Percentiles rank a stretch among this genome's conserved stretches.
Conservation (phyloP, 2,329 filamentous ascomycete species). For the Didymella keratinophila region DNA sequence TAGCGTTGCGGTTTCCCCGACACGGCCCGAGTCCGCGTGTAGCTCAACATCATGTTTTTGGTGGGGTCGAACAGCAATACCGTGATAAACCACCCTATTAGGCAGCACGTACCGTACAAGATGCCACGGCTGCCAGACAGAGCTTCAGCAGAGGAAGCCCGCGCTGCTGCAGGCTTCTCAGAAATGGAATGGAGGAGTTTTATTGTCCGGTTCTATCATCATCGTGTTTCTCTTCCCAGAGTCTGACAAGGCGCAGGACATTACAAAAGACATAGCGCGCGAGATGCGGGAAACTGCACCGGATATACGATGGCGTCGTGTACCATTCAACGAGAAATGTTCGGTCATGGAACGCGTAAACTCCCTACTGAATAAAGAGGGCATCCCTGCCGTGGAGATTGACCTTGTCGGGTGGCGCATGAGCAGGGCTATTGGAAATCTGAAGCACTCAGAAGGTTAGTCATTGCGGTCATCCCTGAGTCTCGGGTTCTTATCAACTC, state of each 20-base stretch:
- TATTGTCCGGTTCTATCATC: not conserved
- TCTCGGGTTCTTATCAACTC: not conserved
- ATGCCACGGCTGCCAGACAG: constrained; percentile 4
- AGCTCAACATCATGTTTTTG: not conserved
- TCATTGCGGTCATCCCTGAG: not conserved
- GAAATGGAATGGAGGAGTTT: constrained; percentile 1
- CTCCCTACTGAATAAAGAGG: not conserved
- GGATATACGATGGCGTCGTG: not conserved
- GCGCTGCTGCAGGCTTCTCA: not conserved
- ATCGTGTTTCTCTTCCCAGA: not conserved
- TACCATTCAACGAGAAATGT: constrained; percentile 1
- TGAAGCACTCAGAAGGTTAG: constrained; percentile 3
- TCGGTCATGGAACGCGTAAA: not conserved
- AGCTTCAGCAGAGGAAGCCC: constrained; percentile 5
- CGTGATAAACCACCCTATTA: not conserved
- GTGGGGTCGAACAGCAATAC: constrained; percentile 1
- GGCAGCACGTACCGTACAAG: not conserved
- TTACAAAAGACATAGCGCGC: constrained; percentile 1
- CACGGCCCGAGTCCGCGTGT: not conserved
- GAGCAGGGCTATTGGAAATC: constrained; percentile 2
- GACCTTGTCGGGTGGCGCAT: constrained; percentile 6
- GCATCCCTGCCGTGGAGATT: constrained; percentile 4
- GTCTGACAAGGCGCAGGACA: not conserved
- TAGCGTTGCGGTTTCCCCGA: not conserved
- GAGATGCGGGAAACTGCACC: not conserved